These are phyloP conservation scores for Ensete glaucum DNA, from an alignment of 176 grass and related monocot genomes.

Conservation along the genomic window DNA sequence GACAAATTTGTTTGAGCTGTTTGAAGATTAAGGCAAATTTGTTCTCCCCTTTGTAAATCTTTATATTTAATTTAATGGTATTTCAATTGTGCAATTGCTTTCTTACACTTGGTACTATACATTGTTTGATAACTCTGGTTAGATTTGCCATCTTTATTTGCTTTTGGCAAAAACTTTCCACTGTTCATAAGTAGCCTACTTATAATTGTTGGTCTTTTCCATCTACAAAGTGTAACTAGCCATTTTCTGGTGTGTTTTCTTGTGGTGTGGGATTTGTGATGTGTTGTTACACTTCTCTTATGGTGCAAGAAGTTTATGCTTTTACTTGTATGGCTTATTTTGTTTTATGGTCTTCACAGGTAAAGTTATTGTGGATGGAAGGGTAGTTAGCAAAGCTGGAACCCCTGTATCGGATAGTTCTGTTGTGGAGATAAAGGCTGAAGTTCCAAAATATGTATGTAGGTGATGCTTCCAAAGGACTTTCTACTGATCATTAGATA, in stretches of 20 bases:
- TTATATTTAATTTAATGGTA: not conserved
- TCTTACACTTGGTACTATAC: not conserved
- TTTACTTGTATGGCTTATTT: not conserved
- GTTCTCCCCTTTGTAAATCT: too few species aligned
- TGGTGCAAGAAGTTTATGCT: not conserved
- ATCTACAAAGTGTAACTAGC: too few species aligned
- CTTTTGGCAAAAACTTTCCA: not conserved
- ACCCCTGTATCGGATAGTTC: conserved; percentile 88
- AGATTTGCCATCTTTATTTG: not conserved
- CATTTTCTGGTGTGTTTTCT: too few species aligned
- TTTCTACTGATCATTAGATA: not conserved
- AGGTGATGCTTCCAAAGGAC: conserved; percentile 72
- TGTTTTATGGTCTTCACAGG: conserved; percentile 37
- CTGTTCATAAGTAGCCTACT: not conserved
- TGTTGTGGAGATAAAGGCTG: conserved; percentile 80
- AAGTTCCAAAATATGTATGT: conserved; percentile 99
- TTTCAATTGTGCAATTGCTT: not conserved
- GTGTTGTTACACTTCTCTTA: not conserved
- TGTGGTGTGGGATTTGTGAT: not conserved
- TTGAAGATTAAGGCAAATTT: not conserved
- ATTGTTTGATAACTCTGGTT: not conserved
- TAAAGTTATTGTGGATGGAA: conserved; percentile 93
- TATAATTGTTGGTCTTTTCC: too few species aligned
- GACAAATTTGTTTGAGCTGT: not conserved
- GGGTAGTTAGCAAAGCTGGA: conserved; percentile 77